Conservation (phyloP, 2,329 filamentous ascomycete species). For the Fusarium albidum region DNA sequence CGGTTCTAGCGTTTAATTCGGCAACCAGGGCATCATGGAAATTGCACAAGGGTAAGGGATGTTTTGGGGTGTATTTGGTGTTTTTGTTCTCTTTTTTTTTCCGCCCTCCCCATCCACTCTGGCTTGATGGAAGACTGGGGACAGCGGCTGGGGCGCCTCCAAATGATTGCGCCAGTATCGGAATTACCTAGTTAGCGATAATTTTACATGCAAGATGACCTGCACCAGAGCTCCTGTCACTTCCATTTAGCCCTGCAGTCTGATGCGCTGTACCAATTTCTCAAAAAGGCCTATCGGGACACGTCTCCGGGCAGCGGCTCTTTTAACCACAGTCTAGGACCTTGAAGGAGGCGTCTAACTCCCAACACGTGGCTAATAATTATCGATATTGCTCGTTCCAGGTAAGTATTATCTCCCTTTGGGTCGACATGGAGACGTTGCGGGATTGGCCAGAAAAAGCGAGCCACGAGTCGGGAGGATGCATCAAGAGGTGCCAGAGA, state of each 20-base stretch:
- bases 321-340: too few species aligned
- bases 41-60: conserved; percentile 27
- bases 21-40: conserved; percentile 27
- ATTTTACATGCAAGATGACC: conserved; percentile 24
- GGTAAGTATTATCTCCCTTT: too few species aligned
- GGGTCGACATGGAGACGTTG: too few species aligned
- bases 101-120: not conserved
- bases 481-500: too few species aligned
- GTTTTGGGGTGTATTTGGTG: conserved; percentile 19
- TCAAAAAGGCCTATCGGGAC: not conserved
- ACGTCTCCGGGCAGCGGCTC: too few species aligned
- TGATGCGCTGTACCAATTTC: not conserved
- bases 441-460: too few species aligned
- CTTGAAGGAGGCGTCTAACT: too few species aligned
- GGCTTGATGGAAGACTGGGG: not conserved
- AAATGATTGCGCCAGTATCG: conserved; percentile 29
- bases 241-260: not conserved
- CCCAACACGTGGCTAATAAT: too few species aligned
- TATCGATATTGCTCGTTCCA: too few species aligned
- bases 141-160: conserved; percentile 11
- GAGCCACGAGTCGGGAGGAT: too few species aligned
- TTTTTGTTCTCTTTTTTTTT: conserved; percentile 2
- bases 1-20: conserved; percentile 32
- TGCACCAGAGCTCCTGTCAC: not conserved
- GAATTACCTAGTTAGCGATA: conserved; percentile 42